These are phyloP conservation scores for Lodderomyces margitis DNA, from an alignment of 1,139 yeast genomes.

Conservation along the genomic window DNA sequence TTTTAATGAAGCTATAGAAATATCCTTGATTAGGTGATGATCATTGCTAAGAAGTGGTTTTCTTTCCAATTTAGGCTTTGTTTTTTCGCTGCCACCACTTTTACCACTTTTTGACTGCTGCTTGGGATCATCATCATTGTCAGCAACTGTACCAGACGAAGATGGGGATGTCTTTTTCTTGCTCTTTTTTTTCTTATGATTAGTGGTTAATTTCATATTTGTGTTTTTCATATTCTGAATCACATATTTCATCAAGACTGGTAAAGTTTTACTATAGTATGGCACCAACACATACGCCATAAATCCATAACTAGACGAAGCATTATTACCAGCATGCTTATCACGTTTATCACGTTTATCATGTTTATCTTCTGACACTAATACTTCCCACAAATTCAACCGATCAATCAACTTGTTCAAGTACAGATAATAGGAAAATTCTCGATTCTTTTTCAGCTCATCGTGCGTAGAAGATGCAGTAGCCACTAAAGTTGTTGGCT, in stretches of 20 bases:
- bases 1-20: constrained; percentile 33
- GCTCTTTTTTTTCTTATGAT: constrained; percentile 1
- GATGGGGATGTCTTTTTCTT: not conserved
- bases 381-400: constrained; percentile 54
- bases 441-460: not conserved
- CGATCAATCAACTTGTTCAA: constrained; percentile 52
- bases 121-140: not conserved
- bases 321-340: constrained; percentile 23
- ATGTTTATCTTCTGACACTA: constrained; percentile 20
- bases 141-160: not conserved
- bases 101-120: not conserved
- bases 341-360: not conserved
- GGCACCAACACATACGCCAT: constrained; percentile 55
- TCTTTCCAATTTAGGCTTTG: not conserved
- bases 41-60: not conserved
- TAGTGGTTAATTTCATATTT: constrained; percentile 27
- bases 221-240: constrained; percentile 51
- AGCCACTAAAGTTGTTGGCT: not conserved
- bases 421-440: constrained; percentile 16
- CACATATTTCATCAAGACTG: constrained; percentile 45
- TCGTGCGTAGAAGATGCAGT: not conserved
- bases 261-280: constrained; percentile 49
- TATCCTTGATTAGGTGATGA: constrained; percentile 1
- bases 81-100: not conserved
- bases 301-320: constrained; percentile 37